These are phyloP conservation scores for Fraxinus platypoda DNA, from an alignment of 305 asterid species.

Conservation along the genomic window DNA sequence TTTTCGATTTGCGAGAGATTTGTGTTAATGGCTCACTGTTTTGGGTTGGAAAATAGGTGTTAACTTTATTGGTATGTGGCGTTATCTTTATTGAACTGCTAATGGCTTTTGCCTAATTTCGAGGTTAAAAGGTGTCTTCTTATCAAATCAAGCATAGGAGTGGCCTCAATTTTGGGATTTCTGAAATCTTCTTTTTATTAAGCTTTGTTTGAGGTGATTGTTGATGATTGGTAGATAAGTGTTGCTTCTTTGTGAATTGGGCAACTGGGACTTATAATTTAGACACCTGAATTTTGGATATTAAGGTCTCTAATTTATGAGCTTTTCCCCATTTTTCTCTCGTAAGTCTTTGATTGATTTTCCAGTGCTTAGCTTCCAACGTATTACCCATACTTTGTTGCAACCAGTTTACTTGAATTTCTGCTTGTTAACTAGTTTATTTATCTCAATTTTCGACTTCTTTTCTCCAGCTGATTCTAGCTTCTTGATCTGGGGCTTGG, in stretches of 20 bases:
- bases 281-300: neutral
- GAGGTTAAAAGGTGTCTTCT: neutral
- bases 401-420: neutral
- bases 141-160: neutral
- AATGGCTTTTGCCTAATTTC: slow-evolving; percentile 10
- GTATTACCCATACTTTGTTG: neutral
- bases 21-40: neutral
- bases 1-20: slow-evolving; percentile 20
- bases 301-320: neutral
- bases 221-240: neutral
- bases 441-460: neutral
- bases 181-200: neutral
- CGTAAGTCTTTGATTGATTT: neutral
- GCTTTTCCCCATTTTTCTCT: neutral
- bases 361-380: neutral
- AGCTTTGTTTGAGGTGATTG: neutral
- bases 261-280: neutral
- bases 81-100: slow-evolving; percentile 21
- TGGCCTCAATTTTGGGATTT: neutral
- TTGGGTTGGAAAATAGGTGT: slow-evolving; percentile 20
- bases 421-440: neutral
- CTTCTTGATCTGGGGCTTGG: neutral
- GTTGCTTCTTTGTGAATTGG: neutral
- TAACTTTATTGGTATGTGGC: slow-evolving; percentile 1
- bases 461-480: neutral